Conservation (phyloP, 805 yeast genomes). For the Candida berthetii region DNA sequence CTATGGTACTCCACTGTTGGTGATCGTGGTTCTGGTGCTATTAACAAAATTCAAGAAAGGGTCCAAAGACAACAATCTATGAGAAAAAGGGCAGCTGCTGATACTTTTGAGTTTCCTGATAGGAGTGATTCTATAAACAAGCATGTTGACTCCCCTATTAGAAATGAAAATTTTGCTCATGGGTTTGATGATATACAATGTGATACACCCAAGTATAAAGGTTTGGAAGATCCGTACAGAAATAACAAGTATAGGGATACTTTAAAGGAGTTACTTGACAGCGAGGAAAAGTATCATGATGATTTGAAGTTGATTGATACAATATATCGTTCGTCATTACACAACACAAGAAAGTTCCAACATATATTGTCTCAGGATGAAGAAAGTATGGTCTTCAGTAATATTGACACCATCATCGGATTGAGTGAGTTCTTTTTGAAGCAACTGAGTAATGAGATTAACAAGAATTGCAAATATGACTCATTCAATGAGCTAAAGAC, state of each 20-base stretch:
- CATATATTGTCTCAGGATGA: constrained; percentile 28
- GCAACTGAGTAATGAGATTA: constrained; percentile 6
- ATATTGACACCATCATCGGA: constrained; percentile 31
- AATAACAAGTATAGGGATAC: constrained; percentile 13
- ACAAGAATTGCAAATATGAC: neutral
- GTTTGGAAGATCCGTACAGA: neutral
- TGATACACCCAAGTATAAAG: constrained; percentile 3
- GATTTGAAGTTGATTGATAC: constrained; percentile 22
- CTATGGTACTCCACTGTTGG: constrained; percentile 34
- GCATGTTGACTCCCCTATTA: constrained; percentile 31
- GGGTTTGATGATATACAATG: constrained; percentile 7
- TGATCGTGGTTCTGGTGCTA: constrained; percentile 26
- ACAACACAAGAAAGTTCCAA: constrained; percentile 21
- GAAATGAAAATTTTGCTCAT: constrained; percentile 13
- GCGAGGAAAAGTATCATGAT: constrained; percentile 27
- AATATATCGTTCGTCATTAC: constrained; percentile 26
- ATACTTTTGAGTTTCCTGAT: constrained; percentile 15
- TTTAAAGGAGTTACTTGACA: constrained; percentile 22
- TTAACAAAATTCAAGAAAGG: constrained; percentile 21
- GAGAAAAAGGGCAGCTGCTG: constrained; percentile 2
- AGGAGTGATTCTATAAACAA: constrained; percentile 19
- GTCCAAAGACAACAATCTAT: constrained; percentile 11
- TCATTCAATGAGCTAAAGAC: constrained; percentile 3
- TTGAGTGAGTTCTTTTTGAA: constrained; percentile 26
- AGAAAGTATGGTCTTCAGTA: constrained; percentile 35